Percentiles rank a stretch among this genome's conserved stretches.
These are phyloP conservation scores for Brassica juncea DNA, from an alignment of 345 rosid genomes.

Conservation along the genomic window DNA sequence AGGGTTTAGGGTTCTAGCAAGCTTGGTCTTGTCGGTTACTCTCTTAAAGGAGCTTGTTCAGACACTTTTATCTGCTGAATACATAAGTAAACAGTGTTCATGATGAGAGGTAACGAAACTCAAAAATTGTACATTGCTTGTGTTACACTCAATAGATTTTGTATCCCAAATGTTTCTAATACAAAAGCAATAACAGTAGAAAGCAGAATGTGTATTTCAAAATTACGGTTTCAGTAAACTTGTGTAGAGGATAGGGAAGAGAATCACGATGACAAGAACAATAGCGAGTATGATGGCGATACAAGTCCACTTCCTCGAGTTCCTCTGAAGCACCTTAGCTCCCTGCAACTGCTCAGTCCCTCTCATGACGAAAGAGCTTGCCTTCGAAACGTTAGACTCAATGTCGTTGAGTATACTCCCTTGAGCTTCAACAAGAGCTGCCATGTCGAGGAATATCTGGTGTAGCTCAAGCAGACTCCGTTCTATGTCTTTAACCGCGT, in stretches of 20 bases:
- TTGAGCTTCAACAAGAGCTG: slow-evolving; percentile 77
- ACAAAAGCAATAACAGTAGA: background rate
- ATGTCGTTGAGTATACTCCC: slow-evolving; percentile 80
- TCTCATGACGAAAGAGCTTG: slow-evolving; percentile 63
- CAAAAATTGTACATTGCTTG: slow-evolving; percentile 30
- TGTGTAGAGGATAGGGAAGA: slow-evolving; percentile 35
- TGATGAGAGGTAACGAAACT: slow-evolving; percentile 43
- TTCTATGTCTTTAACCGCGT: slow-evolving; percentile 81
- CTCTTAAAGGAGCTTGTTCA: slow-evolving; percentile 55
- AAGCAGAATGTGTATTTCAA: background rate
- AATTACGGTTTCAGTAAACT: slow-evolving; percentile 25
- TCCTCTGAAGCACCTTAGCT: slow-evolving; percentile 60
- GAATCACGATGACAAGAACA: slow-evolving; percentile 40
- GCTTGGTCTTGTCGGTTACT: slow-evolving; percentile 69
- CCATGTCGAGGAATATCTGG: slow-evolving; percentile 85
- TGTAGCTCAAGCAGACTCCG: slow-evolving; percentile 72
- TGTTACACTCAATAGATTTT: slow-evolving; percentile 29
- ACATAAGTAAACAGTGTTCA: slow-evolving; percentile 55
- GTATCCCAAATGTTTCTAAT: background rate
- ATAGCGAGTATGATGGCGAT: slow-evolving; percentile 45
- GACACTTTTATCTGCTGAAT: slow-evolving; percentile 57
- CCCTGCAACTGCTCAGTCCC: slow-evolving; percentile 56
- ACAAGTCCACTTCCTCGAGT: slow-evolving; percentile 70
- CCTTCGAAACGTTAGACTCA: slow-evolving; percentile 71
- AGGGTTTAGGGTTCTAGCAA: slow-evolving; percentile 40